Conservation (phyloP, 2,329 filamentous ascomycete species). For the Neonectria ditissima region DNA sequence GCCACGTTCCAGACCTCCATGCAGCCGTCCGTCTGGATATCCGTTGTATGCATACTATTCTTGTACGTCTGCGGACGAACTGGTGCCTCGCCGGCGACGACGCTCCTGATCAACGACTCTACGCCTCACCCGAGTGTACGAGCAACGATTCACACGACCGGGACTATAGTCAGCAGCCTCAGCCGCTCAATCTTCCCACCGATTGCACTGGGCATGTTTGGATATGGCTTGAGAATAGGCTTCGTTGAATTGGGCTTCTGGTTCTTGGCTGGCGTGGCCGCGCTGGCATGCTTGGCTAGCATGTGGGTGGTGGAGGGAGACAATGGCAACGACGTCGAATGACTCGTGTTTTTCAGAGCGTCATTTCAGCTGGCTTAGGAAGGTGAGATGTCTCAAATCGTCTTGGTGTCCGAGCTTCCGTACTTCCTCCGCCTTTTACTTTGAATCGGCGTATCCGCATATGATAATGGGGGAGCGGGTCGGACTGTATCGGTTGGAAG, state of each 20-base stretch:
- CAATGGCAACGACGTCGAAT: not conserved
- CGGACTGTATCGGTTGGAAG: not conserved
- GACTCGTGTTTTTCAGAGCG: not conserved
- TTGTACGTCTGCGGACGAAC: slow-evolving; percentile 1
- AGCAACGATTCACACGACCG: not conserved
- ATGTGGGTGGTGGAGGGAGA: not conserved
- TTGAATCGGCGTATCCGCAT: not conserved
- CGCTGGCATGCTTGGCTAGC: slow-evolving; percentile 1
- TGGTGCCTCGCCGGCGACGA: not conserved
- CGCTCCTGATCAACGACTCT: not conserved
- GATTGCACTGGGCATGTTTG: not conserved
- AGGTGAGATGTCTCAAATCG: not conserved
- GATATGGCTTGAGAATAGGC: not conserved
- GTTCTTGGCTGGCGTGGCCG: not conserved
- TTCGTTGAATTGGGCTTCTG: not conserved
- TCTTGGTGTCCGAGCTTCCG: not conserved
- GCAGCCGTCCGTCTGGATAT: not conserved
- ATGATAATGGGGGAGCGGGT: not conserved
- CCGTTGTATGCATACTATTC: not conserved
- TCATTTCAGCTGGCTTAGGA: not conserved
- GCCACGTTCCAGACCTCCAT: not conserved
- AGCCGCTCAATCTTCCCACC: not conserved
- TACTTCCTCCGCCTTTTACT: not conserved
- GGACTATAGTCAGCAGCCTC: not conserved
- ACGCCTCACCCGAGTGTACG: not conserved